phyloP scores from a whole-genome alignment of 257 asterid genomes.

The Oldenlandia corymbosa region DNA sequence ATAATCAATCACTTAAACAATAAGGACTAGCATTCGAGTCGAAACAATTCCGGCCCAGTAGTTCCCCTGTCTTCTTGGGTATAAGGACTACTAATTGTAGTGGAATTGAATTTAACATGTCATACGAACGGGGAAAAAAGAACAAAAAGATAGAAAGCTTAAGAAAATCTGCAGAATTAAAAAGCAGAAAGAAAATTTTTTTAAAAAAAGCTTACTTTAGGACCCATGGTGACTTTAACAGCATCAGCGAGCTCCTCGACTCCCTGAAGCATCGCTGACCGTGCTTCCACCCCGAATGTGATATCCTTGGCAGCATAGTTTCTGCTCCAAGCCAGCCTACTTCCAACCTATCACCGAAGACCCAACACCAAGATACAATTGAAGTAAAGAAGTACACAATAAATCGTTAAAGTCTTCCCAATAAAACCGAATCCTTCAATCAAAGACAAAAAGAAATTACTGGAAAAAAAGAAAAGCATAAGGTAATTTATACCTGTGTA shows the following conservation, averaged over 20 bases:
- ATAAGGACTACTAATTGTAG: background rate
- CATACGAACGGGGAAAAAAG: background rate
- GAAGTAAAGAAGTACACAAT: background rate
- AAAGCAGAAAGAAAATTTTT: background rate
- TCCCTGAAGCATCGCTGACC: slow-evolving; percentile 86
- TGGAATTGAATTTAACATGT: background rate
- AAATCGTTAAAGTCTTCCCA: background rate
- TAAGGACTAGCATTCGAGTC: background rate
- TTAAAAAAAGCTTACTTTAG: slow-evolving; percentile 70
- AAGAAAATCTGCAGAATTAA: background rate
- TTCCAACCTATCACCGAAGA: slow-evolving; percentile 37
- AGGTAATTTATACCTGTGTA: slow-evolving; percentile 42
- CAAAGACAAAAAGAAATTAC: background rate
- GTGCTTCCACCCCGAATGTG: slow-evolving; percentile 85
- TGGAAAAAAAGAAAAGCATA: background rate
- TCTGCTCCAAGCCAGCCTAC: slow-evolving; percentile 64
- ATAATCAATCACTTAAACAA: background rate
- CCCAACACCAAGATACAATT: slow-evolving; percentile 3
- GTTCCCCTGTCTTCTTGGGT: background rate
- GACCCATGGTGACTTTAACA: slow-evolving; percentile 94
- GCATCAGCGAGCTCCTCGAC: slow-evolving; percentile 96
- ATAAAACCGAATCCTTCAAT: background rate
- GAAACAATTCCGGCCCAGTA: background rate
- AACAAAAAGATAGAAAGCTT: background rate
- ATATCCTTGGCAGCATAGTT: slow-evolving; percentile 90